Evolutionary conservation across 257 asterid species (phyloP), one percentile per base, ranked within the genome.

Genomic region (Solanum etuberosum): DNA sequence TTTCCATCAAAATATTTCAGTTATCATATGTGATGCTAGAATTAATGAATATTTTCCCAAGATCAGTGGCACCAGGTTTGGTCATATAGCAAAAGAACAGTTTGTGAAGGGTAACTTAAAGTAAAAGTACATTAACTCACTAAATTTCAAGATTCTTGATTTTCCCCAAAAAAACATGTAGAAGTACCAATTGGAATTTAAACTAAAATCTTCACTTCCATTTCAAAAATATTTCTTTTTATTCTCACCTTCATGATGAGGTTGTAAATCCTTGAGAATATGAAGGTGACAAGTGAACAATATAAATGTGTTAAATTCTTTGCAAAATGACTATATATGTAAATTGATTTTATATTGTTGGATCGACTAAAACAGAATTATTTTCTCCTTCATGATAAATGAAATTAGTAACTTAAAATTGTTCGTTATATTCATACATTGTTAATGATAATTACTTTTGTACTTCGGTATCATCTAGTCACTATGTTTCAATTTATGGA

Each of bases 101-200:
- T 43, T 6, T 31, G 32, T 29, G 46, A 21, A 71, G 18, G 61
- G 51, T 76, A 20, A 63, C 48, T 20, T 9, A 71, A 54, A 40
- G 84, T 32, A 14, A 35, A 23, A 37, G 70, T 37, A 46, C 77
- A 40, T 86, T 82, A 72, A 86, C 23, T 86, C 82, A 34, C 38
- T 83, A 59, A 57, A 72, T 61, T 84, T 72, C 83, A 61, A 20
- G 35, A 86, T 86, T 86, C 87, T 89, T 84, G 59, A 21, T 21
- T 27, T 77, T 86, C 86, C 48, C 81, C 42, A 0, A 35, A 73
- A 21, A 72, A 3, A 85, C 16, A 80, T 10, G 34, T 59, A 25
- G 54, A 54, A 3, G 32, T 40, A 77, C 61, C 34, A 43, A 43
- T 27, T 78, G 9, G 7, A 77, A 82, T 54, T 25, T 15, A 43